Conservation (phyloP, 192 early-diverging fungal species). For the Entomortierella beljakovae region DNA sequence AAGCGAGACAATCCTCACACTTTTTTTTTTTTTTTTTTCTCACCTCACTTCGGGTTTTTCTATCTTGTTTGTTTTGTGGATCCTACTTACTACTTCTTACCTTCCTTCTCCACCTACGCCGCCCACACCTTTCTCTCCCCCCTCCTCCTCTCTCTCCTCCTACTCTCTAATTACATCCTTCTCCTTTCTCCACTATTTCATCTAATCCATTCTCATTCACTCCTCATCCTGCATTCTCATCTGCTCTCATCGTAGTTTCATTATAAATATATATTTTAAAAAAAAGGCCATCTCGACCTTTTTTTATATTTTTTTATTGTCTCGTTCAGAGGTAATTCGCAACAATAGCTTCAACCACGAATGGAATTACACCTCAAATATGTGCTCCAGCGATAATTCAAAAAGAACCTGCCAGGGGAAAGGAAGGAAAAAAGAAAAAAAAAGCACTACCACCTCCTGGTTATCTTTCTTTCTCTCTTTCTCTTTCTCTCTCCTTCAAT, state of each 20-base stretch:
- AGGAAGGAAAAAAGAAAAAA: no score
- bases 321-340: neutral
- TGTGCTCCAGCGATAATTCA: neutral
- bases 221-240: neutral
- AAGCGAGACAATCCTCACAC: no score
- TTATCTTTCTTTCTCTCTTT: neutral
- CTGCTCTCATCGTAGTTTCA: neutral
- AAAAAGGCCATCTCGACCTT: constrained; percentile 1
- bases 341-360: neutral
- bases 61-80: neutral
- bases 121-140: neutral
- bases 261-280: neutral
- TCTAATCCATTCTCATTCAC: neutral
- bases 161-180: neutral
- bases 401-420: constrained; percentile 6
- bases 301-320: neutral
- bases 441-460: neutral
- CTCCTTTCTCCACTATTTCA: neutral
- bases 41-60: neutral
- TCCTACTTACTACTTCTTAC: constrained; percentile 1
- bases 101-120: constrained; percentile 1
- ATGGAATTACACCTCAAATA: neutral
- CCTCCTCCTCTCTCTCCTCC: constrained; percentile 1
- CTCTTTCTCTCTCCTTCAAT: neutral
- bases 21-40: neutral